Percentiles rank a stretch among this genome's conserved stretches.
Evolutionary conservation across 352 stramenopile species (phyloP).

Genomic region (Globisporangium orthogonon): DNA sequence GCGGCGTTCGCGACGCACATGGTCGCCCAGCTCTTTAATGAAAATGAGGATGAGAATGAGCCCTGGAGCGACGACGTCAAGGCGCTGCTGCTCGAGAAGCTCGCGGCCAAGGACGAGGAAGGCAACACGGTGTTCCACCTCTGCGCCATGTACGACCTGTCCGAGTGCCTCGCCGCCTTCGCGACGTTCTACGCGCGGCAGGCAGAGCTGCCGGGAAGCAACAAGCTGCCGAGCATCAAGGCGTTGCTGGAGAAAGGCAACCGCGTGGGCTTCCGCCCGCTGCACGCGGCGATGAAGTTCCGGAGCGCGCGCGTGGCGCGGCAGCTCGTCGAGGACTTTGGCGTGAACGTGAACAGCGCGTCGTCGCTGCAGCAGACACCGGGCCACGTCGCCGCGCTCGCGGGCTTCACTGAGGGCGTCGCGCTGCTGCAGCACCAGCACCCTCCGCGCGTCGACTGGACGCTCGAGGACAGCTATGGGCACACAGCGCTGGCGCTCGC

Average conservation of each 20-base stretch:
- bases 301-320: constrained; percentile 18
- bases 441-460: constrained; percentile 17
- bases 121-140: constrained; percentile 78
- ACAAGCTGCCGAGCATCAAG: constrained; percentile 23
- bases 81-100: constrained; percentile 41
- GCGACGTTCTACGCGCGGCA: constrained; percentile 32
- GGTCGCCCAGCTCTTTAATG: constrained; percentile 30
- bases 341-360: constrained; percentile 37
- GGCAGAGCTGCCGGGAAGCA: constrained; percentile 8
- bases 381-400: constrained; percentile 54
- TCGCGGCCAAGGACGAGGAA: constrained; percentile 57
- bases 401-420: constrained; percentile 37
- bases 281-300: constrained; percentile 76
- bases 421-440: constrained; percentile 27
- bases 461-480: constrained; percentile 38
- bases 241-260: constrained; percentile 49
- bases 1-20: constrained; percentile 32
- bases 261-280: constrained; percentile 46
- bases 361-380: constrained; percentile 58
- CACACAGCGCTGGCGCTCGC: constrained; percentile 47
- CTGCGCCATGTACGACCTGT: constrained; percentile 61
- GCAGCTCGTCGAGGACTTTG: constrained; percentile 28
- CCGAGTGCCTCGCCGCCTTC: constrained; percentile 33
- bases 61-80: constrained; percentile 26
- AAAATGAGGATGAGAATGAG: not conserved